These are phyloP conservation scores for Chytridium lagenaria DNA, from an alignment of 371 early-diverging fungal species.

Conservation along the genomic window DNA sequence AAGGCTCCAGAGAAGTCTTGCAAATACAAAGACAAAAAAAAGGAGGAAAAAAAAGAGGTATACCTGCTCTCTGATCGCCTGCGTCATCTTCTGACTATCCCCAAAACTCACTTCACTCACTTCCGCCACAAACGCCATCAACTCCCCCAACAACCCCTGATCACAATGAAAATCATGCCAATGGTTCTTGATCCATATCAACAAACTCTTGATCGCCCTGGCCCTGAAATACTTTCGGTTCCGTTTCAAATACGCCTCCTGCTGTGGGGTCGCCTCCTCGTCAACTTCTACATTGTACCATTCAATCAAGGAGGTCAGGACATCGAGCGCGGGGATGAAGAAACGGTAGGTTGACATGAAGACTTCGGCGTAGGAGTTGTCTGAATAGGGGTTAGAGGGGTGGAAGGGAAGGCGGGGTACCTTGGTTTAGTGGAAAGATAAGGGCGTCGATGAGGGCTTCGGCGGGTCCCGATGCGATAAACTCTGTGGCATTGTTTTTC, in stretches of 20 bases:
- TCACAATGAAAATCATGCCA: conserved; percentile 59
- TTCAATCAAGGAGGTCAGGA: conserved; percentile 50
- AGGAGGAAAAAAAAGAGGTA: not conserved
- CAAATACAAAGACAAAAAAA: too few relatives aligned
- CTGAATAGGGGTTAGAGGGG: conserved; percentile 24
- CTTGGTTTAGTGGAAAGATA: conserved; percentile 57
- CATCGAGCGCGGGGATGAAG: conserved; percentile 43
- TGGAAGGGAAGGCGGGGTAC: conserved; percentile 15
- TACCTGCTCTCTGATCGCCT: conserved; percentile 59
- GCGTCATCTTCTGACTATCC: conserved; percentile 56
- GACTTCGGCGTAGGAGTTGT: conserved; percentile 55
- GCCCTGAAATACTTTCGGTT: conserved; percentile 47
- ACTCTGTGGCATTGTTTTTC: conserved; percentile 33
- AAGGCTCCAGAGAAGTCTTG: too few relatives aligned
- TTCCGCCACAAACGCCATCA: conserved; percentile 51
- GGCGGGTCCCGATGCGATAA: conserved; percentile 39
- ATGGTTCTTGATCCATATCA: conserved; percentile 58
- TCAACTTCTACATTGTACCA: conserved; percentile 60
- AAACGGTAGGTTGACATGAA: conserved; percentile 59
- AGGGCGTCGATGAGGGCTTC: conserved; percentile 54
- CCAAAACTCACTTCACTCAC: conserved; percentile 50
- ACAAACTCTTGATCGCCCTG: conserved; percentile 45
- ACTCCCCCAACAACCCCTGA: conserved; percentile 35
- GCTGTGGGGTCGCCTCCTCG: conserved; percentile 34
- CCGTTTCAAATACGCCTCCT: conserved; percentile 46